Conservation (phyloP, 192 early-diverging fungal genomes). For the Pilaira anomala region DNA sequence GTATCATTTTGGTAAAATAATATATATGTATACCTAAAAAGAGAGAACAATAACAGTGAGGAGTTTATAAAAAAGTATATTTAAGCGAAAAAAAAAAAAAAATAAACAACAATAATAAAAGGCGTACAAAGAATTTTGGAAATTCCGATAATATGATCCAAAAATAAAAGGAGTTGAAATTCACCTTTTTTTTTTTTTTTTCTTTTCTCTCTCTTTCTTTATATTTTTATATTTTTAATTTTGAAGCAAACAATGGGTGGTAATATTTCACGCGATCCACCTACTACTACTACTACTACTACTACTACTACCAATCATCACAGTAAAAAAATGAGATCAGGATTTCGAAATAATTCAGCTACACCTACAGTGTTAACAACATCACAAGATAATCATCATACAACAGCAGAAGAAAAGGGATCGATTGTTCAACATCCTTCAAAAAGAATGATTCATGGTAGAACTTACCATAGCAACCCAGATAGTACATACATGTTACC, state of each 20-base stretch:
- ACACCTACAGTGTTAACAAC: neutral
- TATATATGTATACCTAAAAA: too few relatives aligned
- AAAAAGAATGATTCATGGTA: conserved; percentile 14
- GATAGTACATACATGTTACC: conserved; percentile 21
- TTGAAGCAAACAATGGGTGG: conserved; percentile 13
- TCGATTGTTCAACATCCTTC: neutral
- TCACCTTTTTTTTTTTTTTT: conserved; percentile 1
- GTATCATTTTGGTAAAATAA: too few relatives aligned
- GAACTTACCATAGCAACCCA: conserved; percentile 17
- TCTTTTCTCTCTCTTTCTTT: conserved; percentile 12
- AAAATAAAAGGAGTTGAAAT: too few relatives aligned
- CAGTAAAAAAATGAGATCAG: conserved; percentile 1
- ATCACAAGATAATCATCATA: too few relatives aligned
- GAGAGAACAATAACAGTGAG: too few relatives aligned
- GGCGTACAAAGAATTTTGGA: too few relatives aligned
- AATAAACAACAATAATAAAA: too few relatives aligned
- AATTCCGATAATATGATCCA: too few relatives aligned
- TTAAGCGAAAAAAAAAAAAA: too few relatives aligned
- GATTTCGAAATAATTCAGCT: conserved; percentile 10
- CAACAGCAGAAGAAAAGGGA: conserved; percentile 7
- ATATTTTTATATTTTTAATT: conserved; percentile 6
- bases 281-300: too few relatives aligned
- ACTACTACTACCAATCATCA: too few relatives aligned
- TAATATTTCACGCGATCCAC: conserved; percentile 7
- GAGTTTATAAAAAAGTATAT: too few relatives aligned